Evolutionary conservation across 352 stramenopile genomes (phyloP).

Genomic region (Globisporangium rhizosaccharum): DNA sequence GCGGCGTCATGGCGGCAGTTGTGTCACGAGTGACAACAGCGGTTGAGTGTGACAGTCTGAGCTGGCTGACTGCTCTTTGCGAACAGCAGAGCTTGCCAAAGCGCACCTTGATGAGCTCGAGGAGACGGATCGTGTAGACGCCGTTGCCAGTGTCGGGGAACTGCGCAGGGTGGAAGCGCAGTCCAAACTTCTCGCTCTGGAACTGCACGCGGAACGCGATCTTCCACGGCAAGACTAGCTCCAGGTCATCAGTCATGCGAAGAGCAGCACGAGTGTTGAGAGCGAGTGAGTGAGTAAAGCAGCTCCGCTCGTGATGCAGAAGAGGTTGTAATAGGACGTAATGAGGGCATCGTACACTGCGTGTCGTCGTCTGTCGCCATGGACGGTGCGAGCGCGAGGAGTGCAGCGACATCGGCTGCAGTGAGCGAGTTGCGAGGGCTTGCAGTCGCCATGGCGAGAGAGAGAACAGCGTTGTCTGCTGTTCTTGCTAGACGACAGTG

Average conservation of each 20-base stretch:
- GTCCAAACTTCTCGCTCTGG: conserved; percentile 65
- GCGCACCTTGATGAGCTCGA: conserved; percentile 62
- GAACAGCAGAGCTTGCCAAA: too few relatives aligned
- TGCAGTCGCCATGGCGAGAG: conserved; percentile 1
- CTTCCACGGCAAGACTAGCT: conserved; percentile 66
- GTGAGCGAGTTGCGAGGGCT: conserved; percentile 12
- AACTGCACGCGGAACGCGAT: conserved; percentile 84
- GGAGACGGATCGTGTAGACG: conserved; percentile 74
- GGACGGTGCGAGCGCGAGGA: conserved; percentile 24
- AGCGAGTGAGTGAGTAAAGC: too few relatives aligned
- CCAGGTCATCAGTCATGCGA: not conserved
- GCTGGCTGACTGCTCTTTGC: too few relatives aligned
- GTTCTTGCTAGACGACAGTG: not conserved
- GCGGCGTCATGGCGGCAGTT: not conserved
- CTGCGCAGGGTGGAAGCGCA: conserved; percentile 74
- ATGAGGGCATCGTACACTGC: conserved; percentile 25
- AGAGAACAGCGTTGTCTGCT: not conserved
- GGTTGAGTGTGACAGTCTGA: too few relatives aligned
- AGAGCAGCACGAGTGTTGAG: too few relatives aligned
- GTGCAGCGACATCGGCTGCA: conserved; percentile 9
- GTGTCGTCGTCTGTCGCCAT: conserved; percentile 39
- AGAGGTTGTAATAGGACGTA: not conserved
- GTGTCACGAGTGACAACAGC: too few relatives aligned
- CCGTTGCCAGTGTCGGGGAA: conserved; percentile 80
- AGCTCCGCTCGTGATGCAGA: too few relatives aligned